These are phyloP conservation scores for Brassica juncea DNA, from an alignment of 345 rosid species.

Conservation along the genomic window DNA sequence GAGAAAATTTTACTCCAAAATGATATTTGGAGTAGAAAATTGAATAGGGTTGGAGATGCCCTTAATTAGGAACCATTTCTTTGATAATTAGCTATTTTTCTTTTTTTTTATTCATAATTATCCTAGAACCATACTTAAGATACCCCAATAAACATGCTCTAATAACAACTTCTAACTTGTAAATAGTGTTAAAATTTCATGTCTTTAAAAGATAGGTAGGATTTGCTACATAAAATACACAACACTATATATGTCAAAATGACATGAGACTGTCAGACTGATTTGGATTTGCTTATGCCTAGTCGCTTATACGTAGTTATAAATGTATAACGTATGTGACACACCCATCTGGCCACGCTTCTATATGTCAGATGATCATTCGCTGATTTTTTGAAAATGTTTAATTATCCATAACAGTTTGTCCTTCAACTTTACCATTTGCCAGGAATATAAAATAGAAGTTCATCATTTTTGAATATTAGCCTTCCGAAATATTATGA, in stretches of 20 bases:
- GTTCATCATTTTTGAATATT: too few relatives aligned
- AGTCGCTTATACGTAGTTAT: not conserved
- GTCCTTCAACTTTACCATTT: not conserved
- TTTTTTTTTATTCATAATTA: too few relatives aligned
- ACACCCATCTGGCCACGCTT: not conserved
- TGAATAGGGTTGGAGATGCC: too few relatives aligned
- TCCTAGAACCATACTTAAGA: too few relatives aligned
- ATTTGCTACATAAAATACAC: not conserved
- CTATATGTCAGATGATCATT: constrained; percentile 1
- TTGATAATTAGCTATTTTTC: too few relatives aligned
- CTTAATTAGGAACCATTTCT: too few relatives aligned
- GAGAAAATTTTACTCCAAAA: too few relatives aligned
- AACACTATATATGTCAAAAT: not conserved
- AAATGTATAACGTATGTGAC: not conserved
- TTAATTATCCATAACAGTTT: not conserved
- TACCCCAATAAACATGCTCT: too few relatives aligned
- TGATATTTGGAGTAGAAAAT: too few relatives aligned
- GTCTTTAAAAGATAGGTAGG: not conserved
- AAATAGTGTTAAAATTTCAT: not conserved
- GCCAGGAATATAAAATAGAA: too few relatives aligned
- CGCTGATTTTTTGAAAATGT: not conserved
- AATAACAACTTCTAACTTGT: not conserved
- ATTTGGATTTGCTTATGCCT: not conserved
- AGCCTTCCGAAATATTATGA: too few relatives aligned
- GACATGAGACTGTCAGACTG: not conserved